Conservation (phyloP, 495 filamentous ascomycete genomes). For the Aspergillus mulundensis region DNA sequence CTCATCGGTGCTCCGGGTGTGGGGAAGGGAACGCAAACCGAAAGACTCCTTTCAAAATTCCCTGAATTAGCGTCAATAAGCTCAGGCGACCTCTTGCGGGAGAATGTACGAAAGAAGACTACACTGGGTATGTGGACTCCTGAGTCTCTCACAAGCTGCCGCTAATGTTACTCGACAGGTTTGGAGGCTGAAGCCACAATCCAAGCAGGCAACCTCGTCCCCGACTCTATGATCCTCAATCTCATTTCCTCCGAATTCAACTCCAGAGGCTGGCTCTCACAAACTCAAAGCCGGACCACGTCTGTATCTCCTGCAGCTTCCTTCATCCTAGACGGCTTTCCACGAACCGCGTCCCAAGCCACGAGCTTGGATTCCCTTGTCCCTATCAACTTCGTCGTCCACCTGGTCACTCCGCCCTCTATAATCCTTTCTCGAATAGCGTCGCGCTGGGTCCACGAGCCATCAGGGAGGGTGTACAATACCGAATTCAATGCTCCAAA, state of each 20-base stretch:
- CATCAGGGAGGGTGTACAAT: conserved; percentile 90
- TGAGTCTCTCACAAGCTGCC: not conserved
- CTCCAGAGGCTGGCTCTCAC: conserved; percentile 72
- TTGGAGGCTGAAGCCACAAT: conserved; percentile 86
- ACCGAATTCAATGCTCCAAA: conserved; percentile 84
- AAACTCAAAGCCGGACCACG: conserved; percentile 20
- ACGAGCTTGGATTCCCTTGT: conserved; percentile 69
- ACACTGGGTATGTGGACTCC: conserved; percentile 62
- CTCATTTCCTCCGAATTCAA: conserved; percentile 85
- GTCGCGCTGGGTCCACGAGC: conserved; percentile 89
- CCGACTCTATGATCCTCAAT: conserved; percentile 85
- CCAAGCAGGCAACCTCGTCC: conserved; percentile 76
- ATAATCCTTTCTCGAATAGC: conserved; percentile 87
- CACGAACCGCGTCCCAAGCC: conserved; percentile 81
- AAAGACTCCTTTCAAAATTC: conserved; percentile 78
- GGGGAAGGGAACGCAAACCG: conserved; percentile 93
- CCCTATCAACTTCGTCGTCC: conserved; percentile 86
- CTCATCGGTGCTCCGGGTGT: conserved; percentile 89
- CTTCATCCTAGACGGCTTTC: conserved; percentile 95
- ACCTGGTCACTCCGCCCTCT: conserved; percentile 47
- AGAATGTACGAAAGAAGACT: conserved; percentile 86
- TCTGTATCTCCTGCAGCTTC: conserved; percentile 73
- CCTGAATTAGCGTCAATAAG: conserved; percentile 87
- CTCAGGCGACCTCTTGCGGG: conserved; percentile 85
- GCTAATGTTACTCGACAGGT: conserved; percentile 45